Percentiles rank a stretch among this genome's conserved stretches.
phyloP scores from a whole-genome alignment of 2,329 filamentous ascomycete species.

The Colletotrichum limetticola region DNA sequence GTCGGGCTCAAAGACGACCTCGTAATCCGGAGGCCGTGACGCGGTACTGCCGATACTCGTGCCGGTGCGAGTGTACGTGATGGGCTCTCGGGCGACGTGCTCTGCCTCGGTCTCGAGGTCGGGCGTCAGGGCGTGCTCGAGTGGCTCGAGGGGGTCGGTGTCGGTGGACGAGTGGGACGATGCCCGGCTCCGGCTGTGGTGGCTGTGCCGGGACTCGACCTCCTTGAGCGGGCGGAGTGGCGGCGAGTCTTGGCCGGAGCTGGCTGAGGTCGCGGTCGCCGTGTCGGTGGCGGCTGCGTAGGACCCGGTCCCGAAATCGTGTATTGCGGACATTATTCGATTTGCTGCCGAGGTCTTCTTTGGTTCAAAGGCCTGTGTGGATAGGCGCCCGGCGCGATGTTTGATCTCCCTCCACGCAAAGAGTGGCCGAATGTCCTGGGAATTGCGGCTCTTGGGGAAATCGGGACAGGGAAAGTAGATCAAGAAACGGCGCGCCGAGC shows the following conservation, averaged over 20 bases:
- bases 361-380: background rate
- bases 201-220: constrained; percentile 26
- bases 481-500: background rate
- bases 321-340: constrained; percentile 19
- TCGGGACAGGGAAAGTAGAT: background rate
- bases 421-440: background rate
- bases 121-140: constrained; percentile 51
- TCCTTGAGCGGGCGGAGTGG: constrained; percentile 17
- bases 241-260: constrained; percentile 28
- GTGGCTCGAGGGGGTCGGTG: constrained; percentile 41
- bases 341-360: background rate
- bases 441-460: background rate
- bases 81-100: constrained; percentile 51
- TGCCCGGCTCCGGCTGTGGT: constrained; percentile 20
- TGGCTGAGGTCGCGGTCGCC: constrained; percentile 18
- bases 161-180: constrained; percentile 27
- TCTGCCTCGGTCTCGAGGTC: constrained; percentile 52
- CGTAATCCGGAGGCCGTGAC: constrained; percentile 68
- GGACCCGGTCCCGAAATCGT: constrained; percentile 30
- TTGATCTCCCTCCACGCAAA: background rate
- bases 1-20: constrained; percentile 76
- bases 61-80: constrained; percentile 49
- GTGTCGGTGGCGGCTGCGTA: constrained; percentile 15
- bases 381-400: background rate
- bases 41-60: constrained; percentile 52